Percentiles rank a stretch among this genome's conserved stretches.
Conservation (phyloP, 306 rosid species). For the Biancaea sappan region DNA sequence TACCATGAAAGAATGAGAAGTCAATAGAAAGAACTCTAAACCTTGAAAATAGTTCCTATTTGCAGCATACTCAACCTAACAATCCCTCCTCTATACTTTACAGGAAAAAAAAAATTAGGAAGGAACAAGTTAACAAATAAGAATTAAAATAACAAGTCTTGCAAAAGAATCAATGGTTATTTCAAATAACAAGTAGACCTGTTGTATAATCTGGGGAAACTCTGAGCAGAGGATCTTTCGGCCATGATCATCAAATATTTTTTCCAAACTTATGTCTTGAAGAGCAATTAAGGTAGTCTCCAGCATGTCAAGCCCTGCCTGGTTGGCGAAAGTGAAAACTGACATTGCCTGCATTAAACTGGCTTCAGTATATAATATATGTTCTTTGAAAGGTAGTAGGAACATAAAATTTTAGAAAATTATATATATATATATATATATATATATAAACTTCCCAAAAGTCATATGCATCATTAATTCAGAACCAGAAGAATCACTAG, state of each 20-base stretch:
- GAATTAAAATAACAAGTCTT: neutral
- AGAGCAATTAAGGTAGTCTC: constrained; percentile 96
- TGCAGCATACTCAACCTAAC: neutral
- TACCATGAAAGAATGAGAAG: constrained; percentile 23
- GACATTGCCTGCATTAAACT: constrained; percentile 74
- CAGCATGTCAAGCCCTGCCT: constrained; percentile 98
- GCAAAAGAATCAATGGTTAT: neutral
- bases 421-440: constrained; percentile 1
- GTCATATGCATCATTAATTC: neutral
- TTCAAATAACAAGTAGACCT: constrained; percentile 54
- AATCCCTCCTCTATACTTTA: neutral
- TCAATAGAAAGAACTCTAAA: neutral
- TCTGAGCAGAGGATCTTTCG: constrained; percentile 83
- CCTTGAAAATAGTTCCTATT: constrained; percentile 14
- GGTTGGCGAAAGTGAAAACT: constrained; percentile 95
- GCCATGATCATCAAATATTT: constrained; percentile 95
- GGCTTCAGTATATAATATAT: constrained; percentile 5
- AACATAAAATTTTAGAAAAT: neutral
- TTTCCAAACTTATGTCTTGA: constrained; percentile 85
- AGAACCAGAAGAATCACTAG: neutral
- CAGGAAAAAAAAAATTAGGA: no score
- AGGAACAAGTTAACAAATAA: neutral
- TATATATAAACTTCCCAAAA: neutral
- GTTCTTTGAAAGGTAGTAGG: neutral
- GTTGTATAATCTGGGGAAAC: constrained; percentile 96